These are phyloP conservation scores for Metschnikowia proteae DNA, from an alignment of 805 yeast species.

Conservation along the genomic window DNA sequence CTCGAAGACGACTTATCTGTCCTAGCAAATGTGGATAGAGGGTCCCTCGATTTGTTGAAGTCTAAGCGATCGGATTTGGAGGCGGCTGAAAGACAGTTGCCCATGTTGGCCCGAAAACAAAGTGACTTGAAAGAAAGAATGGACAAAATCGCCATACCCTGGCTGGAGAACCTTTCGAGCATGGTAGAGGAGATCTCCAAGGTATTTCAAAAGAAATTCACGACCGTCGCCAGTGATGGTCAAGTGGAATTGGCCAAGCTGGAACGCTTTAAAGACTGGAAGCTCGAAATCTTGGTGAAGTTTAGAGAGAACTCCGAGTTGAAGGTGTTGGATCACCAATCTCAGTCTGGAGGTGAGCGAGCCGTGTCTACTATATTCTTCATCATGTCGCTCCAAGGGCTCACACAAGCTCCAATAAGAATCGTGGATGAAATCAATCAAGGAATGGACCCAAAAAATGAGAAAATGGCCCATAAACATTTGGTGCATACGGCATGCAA, in stretches of 20 bases:
- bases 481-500: constrained; percentile 81
- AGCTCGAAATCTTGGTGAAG: constrained; percentile 74
- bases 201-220: constrained; percentile 64
- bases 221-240: constrained; percentile 84
- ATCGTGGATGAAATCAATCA: constrained; percentile 98
- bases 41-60: constrained; percentile 39
- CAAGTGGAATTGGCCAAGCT: constrained; percentile 57
- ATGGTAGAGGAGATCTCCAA: constrained; percentile 55
- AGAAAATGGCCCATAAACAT: constrained; percentile 76
- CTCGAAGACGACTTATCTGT: constrained; percentile 45
- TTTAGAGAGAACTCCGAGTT: constrained; percentile 76
- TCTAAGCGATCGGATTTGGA: constrained; percentile 32
- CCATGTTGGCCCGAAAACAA: constrained; percentile 27
- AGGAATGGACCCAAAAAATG: constrained; percentile 96
- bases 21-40: constrained; percentile 35
- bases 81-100: constrained; percentile 36
- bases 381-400: constrained; percentile 84
- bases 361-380: constrained; percentile 92
- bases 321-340: constrained; percentile 71
- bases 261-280: constrained; percentile 69
- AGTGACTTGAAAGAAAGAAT: constrained; percentile 35
- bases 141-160: constrained; percentile 33
- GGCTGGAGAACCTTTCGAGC: constrained; percentile 61
- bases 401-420: constrained; percentile 85
- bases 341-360: constrained; percentile 97